Conservation (phyloP, 177 flowering plant species). For the Tripterygium wilfordii region DNA sequence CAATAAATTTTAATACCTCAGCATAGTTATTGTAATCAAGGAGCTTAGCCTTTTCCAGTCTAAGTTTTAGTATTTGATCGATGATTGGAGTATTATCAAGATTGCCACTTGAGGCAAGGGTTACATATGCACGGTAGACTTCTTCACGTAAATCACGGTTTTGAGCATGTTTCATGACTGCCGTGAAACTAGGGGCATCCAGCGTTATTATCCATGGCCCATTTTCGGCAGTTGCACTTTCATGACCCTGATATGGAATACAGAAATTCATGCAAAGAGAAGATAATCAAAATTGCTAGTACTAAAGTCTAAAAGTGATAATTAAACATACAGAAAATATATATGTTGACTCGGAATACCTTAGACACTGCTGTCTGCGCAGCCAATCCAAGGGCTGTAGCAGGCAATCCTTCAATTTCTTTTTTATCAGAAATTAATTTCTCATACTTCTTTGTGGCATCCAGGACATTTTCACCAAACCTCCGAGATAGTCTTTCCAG, state of each 20-base stretch:
- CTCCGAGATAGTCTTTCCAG: conserved; percentile 74
- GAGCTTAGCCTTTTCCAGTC: conserved; percentile 90
- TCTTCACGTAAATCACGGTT: conserved; percentile 85
- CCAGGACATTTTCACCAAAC: conserved; percentile 82
- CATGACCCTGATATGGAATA: conserved; percentile 56
- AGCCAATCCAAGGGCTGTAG: conserved; percentile 78
- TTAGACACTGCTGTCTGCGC: conserved; percentile 91
- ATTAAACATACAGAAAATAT: not conserved
- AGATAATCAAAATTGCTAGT: not conserved
- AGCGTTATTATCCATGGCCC: conserved; percentile 96
- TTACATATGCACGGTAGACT: conserved; percentile 76
- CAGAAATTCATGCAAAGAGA: not conserved
- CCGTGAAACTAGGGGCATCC: conserved; percentile 83
- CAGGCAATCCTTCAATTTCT: conserved; percentile 91
- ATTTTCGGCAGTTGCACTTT: conserved; percentile 86
- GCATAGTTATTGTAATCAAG: conserved; percentile 86
- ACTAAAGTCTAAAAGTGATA: not conserved
- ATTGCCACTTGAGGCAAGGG: conserved; percentile 87
- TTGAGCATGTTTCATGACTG: conserved; percentile 88
- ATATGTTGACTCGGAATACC: conserved; percentile 33
- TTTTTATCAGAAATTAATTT: conserved; percentile 75
- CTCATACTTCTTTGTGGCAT: conserved; percentile 93
- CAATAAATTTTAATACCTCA: conserved; percentile 56
- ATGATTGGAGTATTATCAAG: conserved; percentile 79
- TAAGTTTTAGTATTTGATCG: conserved; percentile 75